Conservation (phyloP, 148 eudicot species). For the Agrostemma githago region DNA sequence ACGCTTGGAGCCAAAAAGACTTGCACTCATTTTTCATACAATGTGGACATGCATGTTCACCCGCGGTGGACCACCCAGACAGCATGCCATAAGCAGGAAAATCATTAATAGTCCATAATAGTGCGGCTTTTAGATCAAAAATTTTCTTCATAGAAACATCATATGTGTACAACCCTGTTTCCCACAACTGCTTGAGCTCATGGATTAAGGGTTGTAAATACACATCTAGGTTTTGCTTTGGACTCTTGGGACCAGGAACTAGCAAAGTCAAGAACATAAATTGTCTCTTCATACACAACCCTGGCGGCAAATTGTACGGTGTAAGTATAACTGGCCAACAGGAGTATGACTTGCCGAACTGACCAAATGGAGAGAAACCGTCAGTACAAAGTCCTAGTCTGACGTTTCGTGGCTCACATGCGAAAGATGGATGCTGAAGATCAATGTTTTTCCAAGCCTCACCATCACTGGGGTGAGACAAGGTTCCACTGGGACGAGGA, state of each 20-base stretch:
- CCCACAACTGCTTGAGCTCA: neutral
- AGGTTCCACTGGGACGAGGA: no score
- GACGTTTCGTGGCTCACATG: no score
- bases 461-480: neutral
- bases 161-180: neutral
- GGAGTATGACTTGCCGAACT: neutral
- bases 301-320: no score
- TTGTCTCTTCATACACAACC: neutral
- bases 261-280: neutral
- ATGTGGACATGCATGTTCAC: neutral
- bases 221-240: neutral
- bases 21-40: neutral
- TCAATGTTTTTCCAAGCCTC: neutral
- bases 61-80: neutral
- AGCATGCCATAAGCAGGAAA: slow-evolving; percentile 9
- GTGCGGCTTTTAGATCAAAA: neutral
- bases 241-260: neutral
- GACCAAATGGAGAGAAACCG: no score
- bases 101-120: neutral
- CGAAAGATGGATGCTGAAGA: no score
- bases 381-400: no score
- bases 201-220: neutral
- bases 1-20: neutral
- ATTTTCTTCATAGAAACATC: neutral
- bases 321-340: no score